Evolutionary conservation across 176 grass and related monocot genomes (phyloP).

Genomic region (Aegilops speltoides): DNA sequence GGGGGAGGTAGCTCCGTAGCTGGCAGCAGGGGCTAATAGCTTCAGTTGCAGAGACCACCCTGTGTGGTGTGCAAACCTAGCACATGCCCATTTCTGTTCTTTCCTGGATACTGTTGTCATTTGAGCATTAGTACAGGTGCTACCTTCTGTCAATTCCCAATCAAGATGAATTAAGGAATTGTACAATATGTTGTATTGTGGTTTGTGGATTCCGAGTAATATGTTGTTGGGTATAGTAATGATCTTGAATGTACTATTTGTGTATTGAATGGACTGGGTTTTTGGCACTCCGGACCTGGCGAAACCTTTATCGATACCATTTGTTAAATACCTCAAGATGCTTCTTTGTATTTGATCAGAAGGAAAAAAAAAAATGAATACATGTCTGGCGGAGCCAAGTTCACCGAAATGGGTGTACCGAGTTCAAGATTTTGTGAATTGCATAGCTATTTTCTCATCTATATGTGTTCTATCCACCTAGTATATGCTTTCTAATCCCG

Average conservation of each 20-base stretch:
- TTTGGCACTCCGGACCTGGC: too few relatives aligned
- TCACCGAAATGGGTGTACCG: too few relatives aligned
- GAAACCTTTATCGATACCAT: too few relatives aligned
- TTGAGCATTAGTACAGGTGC: not conserved
- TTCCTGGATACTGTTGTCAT: conserved; percentile 11
- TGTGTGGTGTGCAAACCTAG: conserved; percentile 24
- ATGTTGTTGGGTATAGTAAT: not conserved
- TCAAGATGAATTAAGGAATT: not conserved
- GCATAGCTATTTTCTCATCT: too few relatives aligned
- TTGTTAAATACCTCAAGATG: too few relatives aligned
- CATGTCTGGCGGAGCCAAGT: too few relatives aligned
- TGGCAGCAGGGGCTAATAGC: conserved; percentile 8
- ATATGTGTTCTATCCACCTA: too few relatives aligned
- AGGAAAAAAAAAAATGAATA: too few relatives aligned
- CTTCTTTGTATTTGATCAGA: too few relatives aligned
- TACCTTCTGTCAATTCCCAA: not conserved
- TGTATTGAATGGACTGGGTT: not conserved
- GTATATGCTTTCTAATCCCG: too few relatives aligned
- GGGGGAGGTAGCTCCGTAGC: not conserved
- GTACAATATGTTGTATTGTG: not conserved
- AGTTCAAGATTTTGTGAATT: too few relatives aligned
- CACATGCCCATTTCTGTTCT: conserved; percentile 36
- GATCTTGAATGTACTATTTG: not conserved
- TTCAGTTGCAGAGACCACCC: not conserved
- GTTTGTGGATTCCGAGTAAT: not conserved